Evolutionary conservation across 441 rosid species (phyloP).

Genomic region (Geranium incanum): DNA sequence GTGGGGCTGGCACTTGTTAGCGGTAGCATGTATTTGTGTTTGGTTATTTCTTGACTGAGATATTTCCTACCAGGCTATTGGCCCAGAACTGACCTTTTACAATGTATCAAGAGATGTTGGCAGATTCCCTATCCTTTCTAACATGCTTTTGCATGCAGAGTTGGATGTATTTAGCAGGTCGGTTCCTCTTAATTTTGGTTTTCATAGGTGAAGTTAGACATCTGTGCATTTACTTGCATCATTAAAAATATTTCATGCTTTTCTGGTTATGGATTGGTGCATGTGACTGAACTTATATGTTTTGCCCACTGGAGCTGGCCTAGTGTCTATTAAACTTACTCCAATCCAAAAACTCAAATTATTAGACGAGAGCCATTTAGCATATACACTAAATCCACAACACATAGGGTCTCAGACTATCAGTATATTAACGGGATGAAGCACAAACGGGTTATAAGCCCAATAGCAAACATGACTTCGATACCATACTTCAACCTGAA

Average conservation of each 20-base stretch:
- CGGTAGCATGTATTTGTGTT: slow-evolving; percentile 13
- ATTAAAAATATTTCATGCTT: not conserved
- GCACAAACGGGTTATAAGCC: too few relatives aligned
- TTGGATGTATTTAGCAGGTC: slow-evolving; percentile 85
- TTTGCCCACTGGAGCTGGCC: not conserved
- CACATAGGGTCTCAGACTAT: too few relatives aligned
- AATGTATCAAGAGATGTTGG: slow-evolving; percentile 66
- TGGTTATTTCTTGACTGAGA: slow-evolving; percentile 10
- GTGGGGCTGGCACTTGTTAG: not conserved
- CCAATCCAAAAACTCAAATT: too few relatives aligned
- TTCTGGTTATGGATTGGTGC: not conserved
- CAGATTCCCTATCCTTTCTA: slow-evolving; percentile 57
- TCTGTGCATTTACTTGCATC: not conserved
- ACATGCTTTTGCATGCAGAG: slow-evolving; percentile 87
- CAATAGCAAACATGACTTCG: too few relatives aligned
- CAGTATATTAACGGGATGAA: too few relatives aligned
- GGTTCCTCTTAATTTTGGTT: slow-evolving; percentile 14
- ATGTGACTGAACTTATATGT: not conserved
- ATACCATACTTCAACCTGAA: too few relatives aligned
- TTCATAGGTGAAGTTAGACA: not conserved
- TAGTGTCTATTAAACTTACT: not conserved
- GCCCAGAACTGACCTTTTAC: slow-evolving; percentile 94
- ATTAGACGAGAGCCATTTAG: too few relatives aligned
- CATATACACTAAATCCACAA: too few relatives aligned
- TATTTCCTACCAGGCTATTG: slow-evolving; percentile 56